phyloP scores from a whole-genome alignment of 1,284 basidiomycete genomes.

The Laetiporus sulphureus region DNA sequence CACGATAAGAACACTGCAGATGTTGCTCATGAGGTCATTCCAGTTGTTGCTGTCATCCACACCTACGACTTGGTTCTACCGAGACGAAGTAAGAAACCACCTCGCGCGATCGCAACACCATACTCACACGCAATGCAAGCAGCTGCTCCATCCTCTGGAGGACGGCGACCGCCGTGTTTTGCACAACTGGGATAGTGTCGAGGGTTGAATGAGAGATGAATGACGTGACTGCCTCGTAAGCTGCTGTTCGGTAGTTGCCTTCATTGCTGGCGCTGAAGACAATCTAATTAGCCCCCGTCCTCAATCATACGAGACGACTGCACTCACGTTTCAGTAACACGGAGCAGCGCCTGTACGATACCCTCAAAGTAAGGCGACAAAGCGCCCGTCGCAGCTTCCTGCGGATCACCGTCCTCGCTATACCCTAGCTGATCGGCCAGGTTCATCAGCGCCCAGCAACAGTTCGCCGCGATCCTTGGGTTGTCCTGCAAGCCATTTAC shows the following conservation, averaged over 20 bases:
- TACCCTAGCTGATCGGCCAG: constrained; percentile 77
- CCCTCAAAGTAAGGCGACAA: constrained; percentile 90
- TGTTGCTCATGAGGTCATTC: constrained; percentile 96
- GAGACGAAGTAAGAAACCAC: not conserved
- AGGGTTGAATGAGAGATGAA: constrained; percentile 78
- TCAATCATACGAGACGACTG: constrained; percentile 1
- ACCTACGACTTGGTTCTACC: constrained; percentile 88
- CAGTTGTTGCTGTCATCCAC: constrained; percentile 97
- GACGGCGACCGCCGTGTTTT: constrained; percentile 78
- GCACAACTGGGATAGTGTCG: constrained; percentile 80
- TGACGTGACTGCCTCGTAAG: constrained; percentile 92
- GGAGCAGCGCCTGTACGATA: constrained; percentile 75
- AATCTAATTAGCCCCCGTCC: constrained; percentile 8
- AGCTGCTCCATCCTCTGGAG: constrained; percentile 88
- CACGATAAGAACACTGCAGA: constrained; percentile 87
- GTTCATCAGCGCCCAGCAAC: constrained; percentile 97
- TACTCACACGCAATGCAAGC: constrained; percentile 66
- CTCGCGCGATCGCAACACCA: not conserved
- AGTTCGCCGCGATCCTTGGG: constrained; percentile 87
- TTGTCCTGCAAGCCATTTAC: constrained; percentile 80
- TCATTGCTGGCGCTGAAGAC: constrained; percentile 73
- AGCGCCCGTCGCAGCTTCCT: constrained; percentile 43
- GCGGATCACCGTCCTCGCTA: constrained; percentile 54
- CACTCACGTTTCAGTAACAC: constrained; percentile 78
- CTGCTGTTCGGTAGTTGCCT: constrained; percentile 89